Evolutionary conservation across 352 stramenopile species (phyloP).

Genomic region (Globisporangium nodosum): DNA sequence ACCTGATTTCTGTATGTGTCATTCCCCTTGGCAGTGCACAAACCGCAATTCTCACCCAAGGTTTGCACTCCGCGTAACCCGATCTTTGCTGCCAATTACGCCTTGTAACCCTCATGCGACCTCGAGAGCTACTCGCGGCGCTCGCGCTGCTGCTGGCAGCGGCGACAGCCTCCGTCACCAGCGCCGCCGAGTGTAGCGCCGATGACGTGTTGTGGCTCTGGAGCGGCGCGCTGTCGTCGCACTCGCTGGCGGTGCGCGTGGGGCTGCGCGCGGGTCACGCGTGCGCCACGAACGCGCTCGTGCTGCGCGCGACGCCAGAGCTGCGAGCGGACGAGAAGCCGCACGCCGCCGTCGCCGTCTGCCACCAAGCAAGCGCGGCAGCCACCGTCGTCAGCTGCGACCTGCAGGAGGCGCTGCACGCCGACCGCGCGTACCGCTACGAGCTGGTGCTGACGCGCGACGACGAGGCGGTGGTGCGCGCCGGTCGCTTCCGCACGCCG

Average conservation of each 20-base stretch:
- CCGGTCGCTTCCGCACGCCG: constrained; percentile 48
- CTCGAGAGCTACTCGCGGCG: not conserved
- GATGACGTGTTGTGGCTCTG: constrained; percentile 66
- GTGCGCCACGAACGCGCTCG: constrained; percentile 43
- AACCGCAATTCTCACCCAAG: too few species aligned
- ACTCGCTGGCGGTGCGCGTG: constrained; percentile 67
- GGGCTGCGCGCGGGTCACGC: constrained; percentile 47
- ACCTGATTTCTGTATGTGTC: too few species aligned
- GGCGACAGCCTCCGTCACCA: too few species aligned
- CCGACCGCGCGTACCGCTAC: constrained; percentile 53
- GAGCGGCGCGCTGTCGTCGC: constrained; percentile 59
- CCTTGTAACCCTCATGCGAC: not conserved
- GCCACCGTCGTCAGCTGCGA: constrained; percentile 42
- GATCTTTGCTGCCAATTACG: too few species aligned
- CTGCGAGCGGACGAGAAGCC: constrained; percentile 33
- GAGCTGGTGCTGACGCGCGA: constrained; percentile 34
- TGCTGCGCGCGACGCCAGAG: constrained; percentile 53
- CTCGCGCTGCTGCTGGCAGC: not conserved
- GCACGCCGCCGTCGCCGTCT: constrained; percentile 39
- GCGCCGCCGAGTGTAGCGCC: constrained; percentile 18
- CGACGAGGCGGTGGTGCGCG: constrained; percentile 28
- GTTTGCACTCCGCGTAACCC: too few species aligned
- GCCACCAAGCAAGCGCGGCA: constrained; percentile 26
- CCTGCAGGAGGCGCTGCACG: constrained; percentile 38
- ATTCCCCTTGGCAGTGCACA: too few species aligned